Conservation (phyloP, 805 yeast genomes). For the Hanseniaspora meyeri region DNA sequence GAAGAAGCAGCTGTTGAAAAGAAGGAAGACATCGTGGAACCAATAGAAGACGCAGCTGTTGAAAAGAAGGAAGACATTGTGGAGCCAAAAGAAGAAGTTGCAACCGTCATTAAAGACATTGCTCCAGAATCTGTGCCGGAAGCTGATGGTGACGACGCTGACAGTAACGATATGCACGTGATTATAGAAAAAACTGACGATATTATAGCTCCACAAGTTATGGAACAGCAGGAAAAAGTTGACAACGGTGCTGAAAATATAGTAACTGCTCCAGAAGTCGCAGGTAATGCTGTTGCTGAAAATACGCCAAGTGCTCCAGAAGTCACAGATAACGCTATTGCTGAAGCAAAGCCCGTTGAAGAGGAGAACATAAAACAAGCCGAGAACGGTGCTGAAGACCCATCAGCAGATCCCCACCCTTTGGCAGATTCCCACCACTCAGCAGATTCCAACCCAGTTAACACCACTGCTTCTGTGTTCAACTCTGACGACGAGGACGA, state of each 20-base stretch:
- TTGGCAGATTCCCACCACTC: no score
- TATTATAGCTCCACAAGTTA: constrained; percentile 3
- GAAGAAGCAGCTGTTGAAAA: neutral
- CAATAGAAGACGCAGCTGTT: neutral
- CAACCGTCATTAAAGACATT: neutral
- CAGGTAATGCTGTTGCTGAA: no score
- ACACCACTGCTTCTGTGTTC: neutral
- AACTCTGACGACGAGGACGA: constrained; percentile 19
- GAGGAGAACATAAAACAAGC: no score
- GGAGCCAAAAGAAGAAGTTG: neutral
- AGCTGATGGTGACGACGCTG: neutral
- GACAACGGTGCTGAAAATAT: neutral
- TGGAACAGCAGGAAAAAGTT: neutral
- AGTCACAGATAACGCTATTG: neutral
- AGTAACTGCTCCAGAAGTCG: no score
- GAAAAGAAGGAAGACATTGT: neutral
- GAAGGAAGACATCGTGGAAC: neutral
- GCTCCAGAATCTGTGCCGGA: neutral
- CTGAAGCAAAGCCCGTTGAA: no score
- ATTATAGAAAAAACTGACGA: neutral
- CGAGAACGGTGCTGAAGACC: no score
- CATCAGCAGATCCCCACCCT: constrained; percentile 12
- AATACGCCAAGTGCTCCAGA: neutral
- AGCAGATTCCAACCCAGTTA: constrained; percentile 2
- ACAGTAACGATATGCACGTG: neutral